These are phyloP conservation scores for Tylopilus orsonianus DNA, from an alignment of 1,284 basidiomycete species.

Conservation along the genomic window DNA sequence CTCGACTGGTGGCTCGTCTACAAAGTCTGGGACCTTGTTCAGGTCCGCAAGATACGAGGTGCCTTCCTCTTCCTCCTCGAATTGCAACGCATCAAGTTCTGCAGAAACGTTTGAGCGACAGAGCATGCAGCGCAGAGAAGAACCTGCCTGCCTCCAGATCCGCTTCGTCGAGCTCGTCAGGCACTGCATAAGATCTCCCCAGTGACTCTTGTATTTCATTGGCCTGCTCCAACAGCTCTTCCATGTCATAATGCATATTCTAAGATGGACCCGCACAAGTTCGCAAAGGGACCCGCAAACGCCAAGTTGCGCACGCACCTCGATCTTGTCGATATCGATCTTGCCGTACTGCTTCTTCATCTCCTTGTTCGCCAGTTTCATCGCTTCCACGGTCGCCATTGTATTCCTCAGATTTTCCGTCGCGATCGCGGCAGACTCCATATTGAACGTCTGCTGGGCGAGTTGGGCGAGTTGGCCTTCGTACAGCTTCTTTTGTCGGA, in stretches of 20 bases:
- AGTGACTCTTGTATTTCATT: conserved; percentile 97
- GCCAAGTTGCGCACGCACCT: conserved; percentile 56
- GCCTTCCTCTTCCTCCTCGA: conserved; percentile 88
- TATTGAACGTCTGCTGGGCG: conserved; percentile 96
- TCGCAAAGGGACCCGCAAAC: no score
- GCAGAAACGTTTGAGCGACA: conserved; percentile 13
- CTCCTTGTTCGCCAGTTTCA: conserved; percentile 98
- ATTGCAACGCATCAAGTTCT: conserved; percentile 88
- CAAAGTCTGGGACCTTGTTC: conserved; percentile 85
- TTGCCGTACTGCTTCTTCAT: conserved; percentile 97
- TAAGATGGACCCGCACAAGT: no score
- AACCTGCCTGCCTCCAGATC: conserved; percentile 91
- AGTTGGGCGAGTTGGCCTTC: conserved; percentile 91
- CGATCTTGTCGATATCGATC: conserved; percentile 98
- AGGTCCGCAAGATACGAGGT: conserved; percentile 84
- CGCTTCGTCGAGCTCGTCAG: conserved; percentile 97
- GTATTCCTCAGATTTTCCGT: conserved; percentile 98
- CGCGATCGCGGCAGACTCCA: conserved; percentile 95
- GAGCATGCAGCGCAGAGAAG: conserved; percentile 1
- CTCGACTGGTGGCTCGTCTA: conserved; percentile 83
- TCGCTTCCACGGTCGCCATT: conserved; percentile 99
- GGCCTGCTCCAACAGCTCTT: conserved; percentile 94
- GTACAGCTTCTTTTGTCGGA: conserved; percentile 97
- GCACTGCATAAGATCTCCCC: conserved; percentile 92
- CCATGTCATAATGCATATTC: conserved; percentile 97